Evolutionary conservation across 179 eudicot genomes (phyloP).

Genomic region (Silene noctiflora): DNA sequence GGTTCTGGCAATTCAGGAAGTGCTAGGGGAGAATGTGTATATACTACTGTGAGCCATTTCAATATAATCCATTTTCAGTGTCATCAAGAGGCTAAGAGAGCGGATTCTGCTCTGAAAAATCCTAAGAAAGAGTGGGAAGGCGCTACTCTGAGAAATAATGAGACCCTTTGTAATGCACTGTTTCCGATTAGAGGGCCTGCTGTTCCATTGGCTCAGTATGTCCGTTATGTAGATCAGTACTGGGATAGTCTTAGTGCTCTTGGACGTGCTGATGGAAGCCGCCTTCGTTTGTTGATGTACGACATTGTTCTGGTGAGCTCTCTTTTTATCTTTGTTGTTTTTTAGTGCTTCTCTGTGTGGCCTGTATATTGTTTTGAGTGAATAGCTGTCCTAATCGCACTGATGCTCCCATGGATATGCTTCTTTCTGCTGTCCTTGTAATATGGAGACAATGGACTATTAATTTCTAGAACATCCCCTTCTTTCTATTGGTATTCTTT

Average conservation of each 20-base stretch:
- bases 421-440: background rate
- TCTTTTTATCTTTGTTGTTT: background rate
- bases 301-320: constrained; percentile 87
- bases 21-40: constrained; percentile 90
- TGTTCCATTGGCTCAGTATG: constrained; percentile 80
- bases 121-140: constrained; percentile 99
- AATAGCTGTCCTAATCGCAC: background rate
- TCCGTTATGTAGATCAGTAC: constrained; percentile 78
- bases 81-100: constrained; percentile 98
- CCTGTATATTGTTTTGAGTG: background rate
- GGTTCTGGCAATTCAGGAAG: constrained; percentile 76
- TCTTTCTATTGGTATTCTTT: too few species aligned
- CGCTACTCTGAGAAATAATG: constrained; percentile 91
- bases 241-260: constrained; percentile 96
- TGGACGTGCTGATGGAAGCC: constrained; percentile 97
- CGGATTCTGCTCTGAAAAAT: constrained; percentile 80
- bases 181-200: constrained; percentile 93
- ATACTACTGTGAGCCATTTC: constrained; percentile 98
- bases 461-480: background rate
- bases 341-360: background rate
- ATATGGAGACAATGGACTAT: too few species aligned
- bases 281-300: constrained; percentile 83
- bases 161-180: constrained; percentile 88
- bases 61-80: constrained; percentile 96
- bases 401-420: background rate